Conservation (phyloP, 371 early-diverging fungal species). For the Apophysomyces elegans region DNA sequence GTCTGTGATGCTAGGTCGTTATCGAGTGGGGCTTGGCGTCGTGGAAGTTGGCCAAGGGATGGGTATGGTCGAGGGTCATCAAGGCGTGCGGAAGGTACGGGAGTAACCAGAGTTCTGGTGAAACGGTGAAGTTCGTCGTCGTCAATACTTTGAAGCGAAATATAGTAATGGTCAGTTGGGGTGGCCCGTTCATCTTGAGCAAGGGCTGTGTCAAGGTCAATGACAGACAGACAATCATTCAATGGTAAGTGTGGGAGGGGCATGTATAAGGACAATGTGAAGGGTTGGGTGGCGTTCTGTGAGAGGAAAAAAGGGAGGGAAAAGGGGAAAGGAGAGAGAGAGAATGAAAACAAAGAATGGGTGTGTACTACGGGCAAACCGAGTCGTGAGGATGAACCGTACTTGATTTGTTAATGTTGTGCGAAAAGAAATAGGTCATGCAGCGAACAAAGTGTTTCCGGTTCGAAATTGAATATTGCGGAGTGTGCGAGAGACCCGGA, state of each 20-base stretch:
- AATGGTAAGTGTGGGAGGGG: background rate
- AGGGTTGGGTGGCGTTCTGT: background rate
- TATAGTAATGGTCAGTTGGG: conserved; percentile 16
- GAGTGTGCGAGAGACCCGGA: too few relatives aligned
- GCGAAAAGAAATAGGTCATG: conserved; percentile 1
- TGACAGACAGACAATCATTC: conserved; percentile 4
- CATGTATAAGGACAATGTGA: conserved; percentile 5
- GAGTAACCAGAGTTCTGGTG: conserved; percentile 26
- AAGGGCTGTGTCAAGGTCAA: background rate
- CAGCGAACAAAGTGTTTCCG: background rate
- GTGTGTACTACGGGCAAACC: background rate
- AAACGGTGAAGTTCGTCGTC: conserved; percentile 30
- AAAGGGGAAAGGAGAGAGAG: background rate
- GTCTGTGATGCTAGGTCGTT: conserved; percentile 12
- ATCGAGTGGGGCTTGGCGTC: background rate
- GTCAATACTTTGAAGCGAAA: conserved; percentile 30
- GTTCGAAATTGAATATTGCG: too few relatives aligned
- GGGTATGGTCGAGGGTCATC: background rate
- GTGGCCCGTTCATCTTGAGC: conserved; percentile 1
- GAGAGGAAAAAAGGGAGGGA: background rate
- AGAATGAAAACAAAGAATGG: background rate
- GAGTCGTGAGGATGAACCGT: background rate
- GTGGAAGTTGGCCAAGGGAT: background rate
- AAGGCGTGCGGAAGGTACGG: conserved; percentile 15
- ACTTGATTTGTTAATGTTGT: conserved; percentile 2